phyloP scores from a whole-genome alignment of 495 filamentous ascomycete genomes.

The Neurospora sp. region DNA sequence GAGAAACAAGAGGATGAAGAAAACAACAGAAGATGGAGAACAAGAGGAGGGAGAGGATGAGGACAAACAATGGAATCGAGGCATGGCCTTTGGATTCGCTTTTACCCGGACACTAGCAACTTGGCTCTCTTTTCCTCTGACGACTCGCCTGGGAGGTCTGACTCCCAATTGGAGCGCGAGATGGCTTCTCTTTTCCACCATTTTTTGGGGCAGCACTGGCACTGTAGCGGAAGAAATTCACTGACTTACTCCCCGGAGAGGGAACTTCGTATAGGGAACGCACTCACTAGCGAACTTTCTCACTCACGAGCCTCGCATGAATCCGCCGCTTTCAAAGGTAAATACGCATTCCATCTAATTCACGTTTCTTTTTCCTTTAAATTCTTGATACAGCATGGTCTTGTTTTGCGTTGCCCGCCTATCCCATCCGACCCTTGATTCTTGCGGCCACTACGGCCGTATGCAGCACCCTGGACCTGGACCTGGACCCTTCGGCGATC shows the following conservation, averaged over 20 bases:
- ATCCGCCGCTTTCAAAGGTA: constrained; percentile 43
- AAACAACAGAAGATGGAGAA: neutral
- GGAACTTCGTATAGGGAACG: constrained; percentile 10
- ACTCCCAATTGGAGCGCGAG: neutral
- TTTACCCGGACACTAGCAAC: neutral
- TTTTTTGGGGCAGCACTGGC: neutral
- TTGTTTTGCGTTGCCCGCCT: constrained; percentile 4
- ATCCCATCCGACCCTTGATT: neutral
- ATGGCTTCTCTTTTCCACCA: neutral
- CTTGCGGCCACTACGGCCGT: neutral
- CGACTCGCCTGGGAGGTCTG: neutral
- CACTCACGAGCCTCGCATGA: constrained; percentile 32
- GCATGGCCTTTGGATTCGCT: neutral
- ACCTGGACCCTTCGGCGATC: neutral
- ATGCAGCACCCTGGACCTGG: constrained; percentile 1
- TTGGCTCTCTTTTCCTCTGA: neutral
- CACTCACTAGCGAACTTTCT: constrained; percentile 12
- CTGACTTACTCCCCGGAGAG: neutral
- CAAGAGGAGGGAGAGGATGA: neutral
- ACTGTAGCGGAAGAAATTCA: neutral
- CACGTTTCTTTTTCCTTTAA: neutral
- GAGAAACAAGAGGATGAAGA: neutral
- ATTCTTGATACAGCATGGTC: neutral
- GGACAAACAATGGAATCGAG: neutral
- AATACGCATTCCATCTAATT: neutral